A percentile compares a stretch with the other conserved stretches of the same genome.
These are phyloP conservation scores for Phaffia tasmanica DNA, from an alignment of 768 basidiomycete genomes.

Conservation along the genomic window DNA sequence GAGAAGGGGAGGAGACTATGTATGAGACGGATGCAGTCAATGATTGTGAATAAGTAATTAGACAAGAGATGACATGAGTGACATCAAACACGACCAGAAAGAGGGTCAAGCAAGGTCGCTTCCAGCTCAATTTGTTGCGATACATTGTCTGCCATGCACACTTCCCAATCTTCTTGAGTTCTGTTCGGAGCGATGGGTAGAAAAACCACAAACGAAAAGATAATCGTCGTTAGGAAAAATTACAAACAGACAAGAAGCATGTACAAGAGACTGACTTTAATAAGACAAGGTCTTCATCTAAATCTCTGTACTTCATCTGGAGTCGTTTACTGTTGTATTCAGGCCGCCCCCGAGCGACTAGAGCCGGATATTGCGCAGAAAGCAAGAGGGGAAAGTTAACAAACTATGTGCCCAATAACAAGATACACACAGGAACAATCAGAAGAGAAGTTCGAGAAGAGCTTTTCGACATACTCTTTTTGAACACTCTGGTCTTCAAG, in stretches of 20 bases:
- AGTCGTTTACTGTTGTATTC: constrained; percentile 6
- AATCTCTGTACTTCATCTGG: constrained; percentile 22
- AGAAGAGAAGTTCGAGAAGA: not conserved
- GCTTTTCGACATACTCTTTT: constrained; percentile 15
- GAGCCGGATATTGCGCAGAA: not conserved
- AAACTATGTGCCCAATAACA: too few species aligned
- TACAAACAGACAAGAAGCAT: not conserved
- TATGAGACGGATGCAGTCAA: too few species aligned
- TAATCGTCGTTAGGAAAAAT: not conserved
- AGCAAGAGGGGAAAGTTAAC: not conserved
- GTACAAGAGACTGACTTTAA: constrained; percentile 5
- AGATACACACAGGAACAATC: not conserved
- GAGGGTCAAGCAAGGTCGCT: not conserved
- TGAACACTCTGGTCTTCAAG: constrained; percentile 10
- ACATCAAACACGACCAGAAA: too few species aligned
- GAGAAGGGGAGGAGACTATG: too few species aligned
- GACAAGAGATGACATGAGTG: too few species aligned
- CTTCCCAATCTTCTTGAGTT: constrained; percentile 19
- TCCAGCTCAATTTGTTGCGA: constrained; percentile 21
- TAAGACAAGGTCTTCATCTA: constrained; percentile 21
- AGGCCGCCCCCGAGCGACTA: constrained; percentile 19
- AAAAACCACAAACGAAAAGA: not conserved
- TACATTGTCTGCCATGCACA: constrained; percentile 12
- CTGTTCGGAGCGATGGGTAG: not conserved
- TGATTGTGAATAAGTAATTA: too few species aligned